Conservation (phyloP, 2,329 filamentous ascomycete genomes). For the Rhynchosporium graminicola region DNA sequence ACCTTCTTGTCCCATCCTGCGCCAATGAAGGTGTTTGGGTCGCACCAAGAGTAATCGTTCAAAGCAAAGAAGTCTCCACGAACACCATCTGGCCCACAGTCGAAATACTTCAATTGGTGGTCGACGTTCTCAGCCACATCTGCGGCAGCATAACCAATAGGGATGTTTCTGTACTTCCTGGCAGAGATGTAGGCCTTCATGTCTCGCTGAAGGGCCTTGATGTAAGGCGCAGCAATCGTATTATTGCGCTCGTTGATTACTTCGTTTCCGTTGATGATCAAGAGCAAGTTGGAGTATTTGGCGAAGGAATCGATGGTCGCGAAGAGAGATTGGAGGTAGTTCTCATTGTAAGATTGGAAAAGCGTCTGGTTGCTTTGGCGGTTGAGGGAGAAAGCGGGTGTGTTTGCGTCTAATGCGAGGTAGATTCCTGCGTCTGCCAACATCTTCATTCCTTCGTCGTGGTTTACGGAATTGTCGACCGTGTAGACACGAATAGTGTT, state of each 20-base stretch:
- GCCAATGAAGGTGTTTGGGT: conserved; percentile 56
- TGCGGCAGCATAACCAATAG: conserved; percentile 62
- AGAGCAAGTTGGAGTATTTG: conserved; percentile 67
- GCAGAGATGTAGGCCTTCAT: conserved; percentile 54
- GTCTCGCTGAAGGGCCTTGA: conserved; percentile 61
- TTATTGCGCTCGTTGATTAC: conserved; percentile 57
- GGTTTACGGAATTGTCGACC: conserved; percentile 67
- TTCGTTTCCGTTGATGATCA: conserved; percentile 63
- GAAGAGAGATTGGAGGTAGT: conserved; percentile 71
- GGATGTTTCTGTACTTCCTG: conserved; percentile 51
- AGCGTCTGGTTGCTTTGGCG: conserved; percentile 53
- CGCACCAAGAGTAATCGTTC: conserved; percentile 69
- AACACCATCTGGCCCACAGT: conserved; percentile 67
- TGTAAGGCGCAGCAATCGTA: conserved; percentile 54
- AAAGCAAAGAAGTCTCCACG: conserved; percentile 68
- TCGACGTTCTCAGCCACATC: conserved; percentile 63
- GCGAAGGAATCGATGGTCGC: conserved; percentile 69
- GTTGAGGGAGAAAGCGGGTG: conserved; percentile 71
- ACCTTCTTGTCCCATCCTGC: conserved; percentile 73
- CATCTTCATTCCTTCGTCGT: conserved; percentile 68
- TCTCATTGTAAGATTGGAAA: conserved; percentile 63
- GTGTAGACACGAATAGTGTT: conserved; percentile 76
- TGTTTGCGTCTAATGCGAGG: conserved; percentile 72
- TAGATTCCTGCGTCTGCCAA: conserved; percentile 72
- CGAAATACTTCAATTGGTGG: conserved; percentile 69